These are phyloP conservation scores for Geum urbanum DNA, from an alignment of 306 rosid genomes.

Conservation along the genomic window DNA sequence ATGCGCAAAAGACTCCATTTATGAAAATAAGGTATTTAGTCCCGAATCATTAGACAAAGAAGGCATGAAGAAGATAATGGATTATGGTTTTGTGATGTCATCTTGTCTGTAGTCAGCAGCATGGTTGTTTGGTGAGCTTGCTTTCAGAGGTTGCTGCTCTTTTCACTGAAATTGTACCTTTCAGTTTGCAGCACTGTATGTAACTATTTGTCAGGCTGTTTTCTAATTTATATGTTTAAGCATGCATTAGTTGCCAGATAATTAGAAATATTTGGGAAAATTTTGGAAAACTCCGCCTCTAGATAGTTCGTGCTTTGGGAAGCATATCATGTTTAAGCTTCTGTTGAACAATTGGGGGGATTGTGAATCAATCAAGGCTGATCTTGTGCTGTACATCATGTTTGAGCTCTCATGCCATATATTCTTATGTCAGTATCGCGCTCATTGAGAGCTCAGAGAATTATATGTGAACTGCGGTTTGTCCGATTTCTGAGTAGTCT, in stretches of 20 bases:
- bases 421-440: background rate
- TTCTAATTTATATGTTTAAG: conserved; percentile 41
- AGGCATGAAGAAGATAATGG: conserved; percentile 49
- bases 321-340: conserved; percentile 39
- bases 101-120: conserved; percentile 59
- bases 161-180: conserved; percentile 42
- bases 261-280: conserved; percentile 42
- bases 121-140: conserved; percentile 48
- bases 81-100: conserved; percentile 53
- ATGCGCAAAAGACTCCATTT: conserved; percentile 33
- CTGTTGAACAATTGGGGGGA: conserved; percentile 45
- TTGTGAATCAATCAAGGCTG: conserved; percentile 40
- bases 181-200: conserved; percentile 62
- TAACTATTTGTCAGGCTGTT: conserved; percentile 48
- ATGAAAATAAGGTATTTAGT: conserved; percentile 45
- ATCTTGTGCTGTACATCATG: conserved; percentile 38
- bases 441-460: background rate
- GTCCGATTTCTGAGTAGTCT: background rate
- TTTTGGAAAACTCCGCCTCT: conserved; percentile 47
- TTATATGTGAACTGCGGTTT: background rate
- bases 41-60: conserved; percentile 46
- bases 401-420: background rate
- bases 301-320: conserved; percentile 25
- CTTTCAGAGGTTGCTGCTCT: conserved; percentile 52
- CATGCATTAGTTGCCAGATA: conserved; percentile 42